Evolutionary conservation across 208 protist species (phyloP), one percentile per base, ranked within the genome.

Genomic region (Crithidia thermophila): DNA sequence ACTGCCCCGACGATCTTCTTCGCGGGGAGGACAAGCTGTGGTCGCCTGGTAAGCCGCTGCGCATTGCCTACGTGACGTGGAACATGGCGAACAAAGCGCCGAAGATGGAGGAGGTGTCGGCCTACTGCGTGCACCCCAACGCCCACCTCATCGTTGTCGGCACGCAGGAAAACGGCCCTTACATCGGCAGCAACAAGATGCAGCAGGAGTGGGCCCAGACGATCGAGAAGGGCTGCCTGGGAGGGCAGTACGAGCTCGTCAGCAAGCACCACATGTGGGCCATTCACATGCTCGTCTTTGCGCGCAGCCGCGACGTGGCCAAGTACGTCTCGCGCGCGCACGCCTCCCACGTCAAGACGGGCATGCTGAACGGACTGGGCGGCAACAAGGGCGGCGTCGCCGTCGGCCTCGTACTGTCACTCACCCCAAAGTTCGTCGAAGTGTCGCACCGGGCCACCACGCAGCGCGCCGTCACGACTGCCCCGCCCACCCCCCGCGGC

Each of bases 331-430:
- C 60, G 4, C 59, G 81, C 25, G 57, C 84, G 0, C 71, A 92
- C 60, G 16, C 30, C 21, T 75, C 82, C 6, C 61, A 75, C 58
- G 84, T 94, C 20, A 75, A 72, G 67, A 87, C 85, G 4, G 84
- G 84, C 13, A 53, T 94, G 51, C 36, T 80, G 6, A 78, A 69
- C 1, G 91, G 91, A 30, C 39, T 81, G 5, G 59, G 93, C 34
- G 97, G 94, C 16, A 98, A 98, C 78, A 98, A 98, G 69, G 97
- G 97, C 40, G 96, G 88, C 10, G 85, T 98, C 16, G 93, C 85
- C 0, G 73, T 98, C 3, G 70, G 72, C 0, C 60, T 98, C 16
- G 62, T 62, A 0, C 23, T 98, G 10, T 89, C 85, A 0, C 68
- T 93, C 77, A 61, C 37, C 21, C 64, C 53, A 10, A 65, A 73